Base-by-base conservation (phyloP, 345 rosid species). In the Populus alba region DNA sequence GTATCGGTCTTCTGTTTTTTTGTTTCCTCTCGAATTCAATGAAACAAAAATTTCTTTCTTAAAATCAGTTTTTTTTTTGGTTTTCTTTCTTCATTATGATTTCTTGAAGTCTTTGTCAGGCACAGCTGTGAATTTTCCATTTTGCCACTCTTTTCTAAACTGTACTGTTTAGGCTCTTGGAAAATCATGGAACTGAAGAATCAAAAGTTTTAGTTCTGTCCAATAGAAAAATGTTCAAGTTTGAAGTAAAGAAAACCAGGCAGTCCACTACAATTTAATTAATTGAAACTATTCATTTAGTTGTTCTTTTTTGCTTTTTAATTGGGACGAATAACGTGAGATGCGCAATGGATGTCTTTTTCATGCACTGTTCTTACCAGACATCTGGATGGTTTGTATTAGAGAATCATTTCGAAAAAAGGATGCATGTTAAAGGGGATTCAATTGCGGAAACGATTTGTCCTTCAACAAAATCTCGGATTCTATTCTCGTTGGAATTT, bases 391-490 rank as follows among this genome's bases (percentile, higher is more conserved):
- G 74, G 37, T 68, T 69, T 59, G 35, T 61, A 27, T 43, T 57
- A n/a, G 62, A 77, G 75, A 61, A 29, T 62, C 74, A 18, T 41
- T 33, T 16, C n/a, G 47, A 47, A 37, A 55, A 55, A 55, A 75
- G 17, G 23, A 37, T 75, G 27, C 68, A 69, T 9, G 33, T 53
- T 15, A 76, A 66, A 68, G 45, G 72, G 27, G 61, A 27, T 9
- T 51, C 38, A 47, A 20, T n/a, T 53, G 53, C 16, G 55, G 66
- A 43, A 70, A 57, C 51, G 33, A 72, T 72, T 71, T 63, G 38
- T 66, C 49, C 23, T 51, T 65, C 37, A 35, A 25, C n/a, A 66
- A 65, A 69, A 65, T 78, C 10, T 25, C 18, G 38, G 53, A 37
- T 72, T 78, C 66, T 47, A 12, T n/a, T 23, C 35, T 63, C 10